Evolutionary conservation across 331 rosid genomes (phyloP), one percentile per base, ranked within the genome.

Genomic region (Malus hybrid): DNA sequence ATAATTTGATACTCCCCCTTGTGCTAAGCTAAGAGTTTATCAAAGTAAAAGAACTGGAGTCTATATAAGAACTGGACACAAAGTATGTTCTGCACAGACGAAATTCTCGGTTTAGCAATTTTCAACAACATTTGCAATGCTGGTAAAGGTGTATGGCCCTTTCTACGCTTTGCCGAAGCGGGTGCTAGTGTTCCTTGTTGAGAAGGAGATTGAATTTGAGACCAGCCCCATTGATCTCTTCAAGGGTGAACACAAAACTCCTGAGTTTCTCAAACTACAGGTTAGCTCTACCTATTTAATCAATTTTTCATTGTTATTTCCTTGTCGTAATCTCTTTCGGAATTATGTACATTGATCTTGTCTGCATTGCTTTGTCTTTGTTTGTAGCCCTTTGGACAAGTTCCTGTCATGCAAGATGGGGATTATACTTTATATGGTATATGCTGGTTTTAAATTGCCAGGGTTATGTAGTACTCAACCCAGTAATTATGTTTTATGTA

Each of bases 371-470:
- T 39, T 81, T 33, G 70, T 76, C 29, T 28, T 55, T 6, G 39
- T 1, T 34, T 66, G 57, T 67, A 73, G 86, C 85, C 87, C 64
- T 86, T 84, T 79, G 88, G 88, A 79, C 67, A 39, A 76, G 44
- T 86, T 81, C 86, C 88, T 57, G 83, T 84, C 27, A 71, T 81
- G 42, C 32, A 77, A 80, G 90, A 86, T 80, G 86, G 86, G 62
- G 88, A 86, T 6, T 84, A 74, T 65, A 80, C 83, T 16, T 76
- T 81, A 39, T 84, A 34, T 63, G 88, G 88, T 84, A 71, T 67
- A 6, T 34, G 39, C 46, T 68, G 36, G 55, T 22, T 31, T 18
- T 62, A 11, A 44, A 27, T 44, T 59, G 20, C 61, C 24, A 56
- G 24, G 27, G 27, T 20, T 59, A 59, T 20, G 14, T 24, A 22